Conservation (phyloP, 2,329 filamentous ascomycete species). For the Trichoderma atrobrunneum region DNA sequence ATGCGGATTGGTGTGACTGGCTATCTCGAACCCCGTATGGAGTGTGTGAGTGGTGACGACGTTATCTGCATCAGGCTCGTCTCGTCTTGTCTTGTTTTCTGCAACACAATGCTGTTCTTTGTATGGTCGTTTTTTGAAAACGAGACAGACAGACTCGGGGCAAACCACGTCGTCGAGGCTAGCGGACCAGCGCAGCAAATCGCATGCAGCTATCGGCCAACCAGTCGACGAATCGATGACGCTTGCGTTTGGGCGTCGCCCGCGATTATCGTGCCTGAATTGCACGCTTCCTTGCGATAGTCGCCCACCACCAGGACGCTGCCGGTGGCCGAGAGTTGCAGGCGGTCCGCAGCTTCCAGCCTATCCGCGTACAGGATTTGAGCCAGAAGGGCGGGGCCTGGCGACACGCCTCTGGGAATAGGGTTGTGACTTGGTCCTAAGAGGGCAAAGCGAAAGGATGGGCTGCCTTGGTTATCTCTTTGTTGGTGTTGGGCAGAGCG, state of each 20-base stretch:
- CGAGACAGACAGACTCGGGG: background rate
- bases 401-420: background rate
- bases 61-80: background rate
- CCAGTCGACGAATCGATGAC: constrained; percentile 6
- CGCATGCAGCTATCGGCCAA: constrained; percentile 11
- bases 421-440: background rate
- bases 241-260: background rate
- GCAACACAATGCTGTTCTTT: background rate
- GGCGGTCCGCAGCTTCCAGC: background rate
- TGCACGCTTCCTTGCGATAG: background rate
- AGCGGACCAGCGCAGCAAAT: background rate
- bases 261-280: constrained; percentile 7
- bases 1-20: background rate
- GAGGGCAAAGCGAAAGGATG: background rate
- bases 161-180: background rate
- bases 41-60: constrained; percentile 9
- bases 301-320: background rate
- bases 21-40: background rate
- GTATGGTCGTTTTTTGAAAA: background rate
- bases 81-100: background rate
- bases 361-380: constrained; percentile 2
- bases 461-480: background rate
- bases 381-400: background rate
- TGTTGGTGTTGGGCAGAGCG: constrained; percentile 4
- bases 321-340: background rate